phyloP scores from a whole-genome alignment of 169 alveolate genomes.

The Plasmodium vivax region DNA sequence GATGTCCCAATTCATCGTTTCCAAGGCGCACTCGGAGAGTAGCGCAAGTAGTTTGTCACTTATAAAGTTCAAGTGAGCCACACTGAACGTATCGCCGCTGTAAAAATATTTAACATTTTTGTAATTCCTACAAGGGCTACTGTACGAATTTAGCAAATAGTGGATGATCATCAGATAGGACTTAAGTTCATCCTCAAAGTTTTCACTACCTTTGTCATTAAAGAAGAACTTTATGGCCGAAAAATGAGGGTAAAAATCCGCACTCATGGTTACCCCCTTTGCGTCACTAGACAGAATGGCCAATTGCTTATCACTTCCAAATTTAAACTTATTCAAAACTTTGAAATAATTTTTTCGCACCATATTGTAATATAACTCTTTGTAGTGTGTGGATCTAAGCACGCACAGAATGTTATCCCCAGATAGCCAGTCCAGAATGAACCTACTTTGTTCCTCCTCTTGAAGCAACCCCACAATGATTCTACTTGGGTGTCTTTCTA shows the following conservation, averaged over 20 bases:
- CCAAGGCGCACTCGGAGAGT: conserved; percentile 43
- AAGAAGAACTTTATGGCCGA: conserved; percentile 27
- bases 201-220: conserved; percentile 1
- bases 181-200: conserved; percentile 43
- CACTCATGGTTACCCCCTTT: conserved; percentile 10
- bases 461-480: conserved; percentile 4
- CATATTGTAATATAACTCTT: conserved; percentile 14
- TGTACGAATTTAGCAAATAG: conserved; percentile 44
- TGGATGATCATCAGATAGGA: conserved; percentile 31
- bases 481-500: not conserved
- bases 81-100: conserved; percentile 29
- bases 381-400: not conserved
- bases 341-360: conserved; percentile 11
- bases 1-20: conserved; percentile 37
- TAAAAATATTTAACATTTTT: conserved; percentile 50
- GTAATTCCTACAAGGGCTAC: conserved; percentile 52
- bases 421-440: conserved; percentile 36
- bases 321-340: conserved; percentile 24
- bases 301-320: not conserved
- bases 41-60: conserved; percentile 27
- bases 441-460: not conserved
- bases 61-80: conserved; percentile 8
- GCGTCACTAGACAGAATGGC: not conserved
- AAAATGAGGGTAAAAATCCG: conserved; percentile 47
- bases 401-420: conserved; percentile 48